A percentile compares a stretch with the other conserved stretches of the same genome.
These are phyloP conservation scores for Coleophoma cylindrospora DNA, from an alignment of 2,329 filamentous ascomycete species.

Conservation along the genomic window DNA sequence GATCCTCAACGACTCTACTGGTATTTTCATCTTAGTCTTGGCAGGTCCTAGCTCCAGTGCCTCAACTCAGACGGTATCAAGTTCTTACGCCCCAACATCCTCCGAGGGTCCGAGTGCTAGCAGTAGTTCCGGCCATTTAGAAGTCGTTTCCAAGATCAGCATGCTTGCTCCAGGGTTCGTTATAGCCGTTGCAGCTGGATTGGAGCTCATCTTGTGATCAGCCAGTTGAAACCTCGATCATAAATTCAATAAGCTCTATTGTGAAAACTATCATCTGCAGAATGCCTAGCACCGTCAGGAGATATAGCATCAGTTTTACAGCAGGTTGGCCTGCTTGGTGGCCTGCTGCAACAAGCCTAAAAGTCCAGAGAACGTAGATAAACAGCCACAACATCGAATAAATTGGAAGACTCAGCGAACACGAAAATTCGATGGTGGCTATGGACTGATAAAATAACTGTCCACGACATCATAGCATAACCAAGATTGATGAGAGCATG, in stretches of 20 bases:
- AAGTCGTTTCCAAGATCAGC: not conserved
- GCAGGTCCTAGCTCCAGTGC: not conserved
- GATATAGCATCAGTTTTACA: not conserved
- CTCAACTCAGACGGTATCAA: not conserved
- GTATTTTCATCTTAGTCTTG: too few relatives aligned
- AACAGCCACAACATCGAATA: not conserved
- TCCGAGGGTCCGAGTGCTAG: not conserved
- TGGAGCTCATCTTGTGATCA: slow-evolving; percentile 9
- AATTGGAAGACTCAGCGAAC: too few relatives aligned
- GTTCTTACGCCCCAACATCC: not conserved
- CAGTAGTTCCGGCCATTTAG: not conserved
- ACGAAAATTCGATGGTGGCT: too few relatives aligned
- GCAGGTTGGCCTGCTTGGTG: not conserved
- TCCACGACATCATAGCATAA: too few relatives aligned
- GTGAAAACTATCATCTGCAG: not conserved
- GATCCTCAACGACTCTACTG: not conserved
- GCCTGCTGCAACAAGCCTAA: not conserved
- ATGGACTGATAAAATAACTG: too few relatives aligned
- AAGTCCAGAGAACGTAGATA: not conserved
- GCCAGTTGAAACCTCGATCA: not conserved
- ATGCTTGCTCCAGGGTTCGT: slow-evolving; percentile 2
- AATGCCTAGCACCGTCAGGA: not conserved
- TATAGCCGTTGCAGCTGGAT: slow-evolving; percentile 7
- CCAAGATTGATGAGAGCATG: too few relatives aligned
- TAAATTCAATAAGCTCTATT: not conserved